A percentile compares a stretch with the other conserved stretches of the same genome.
These are phyloP conservation scores for Sclerotiophoma versabilis DNA, from an alignment of 2,329 filamentous ascomycete genomes.

Conservation along the genomic window DNA sequence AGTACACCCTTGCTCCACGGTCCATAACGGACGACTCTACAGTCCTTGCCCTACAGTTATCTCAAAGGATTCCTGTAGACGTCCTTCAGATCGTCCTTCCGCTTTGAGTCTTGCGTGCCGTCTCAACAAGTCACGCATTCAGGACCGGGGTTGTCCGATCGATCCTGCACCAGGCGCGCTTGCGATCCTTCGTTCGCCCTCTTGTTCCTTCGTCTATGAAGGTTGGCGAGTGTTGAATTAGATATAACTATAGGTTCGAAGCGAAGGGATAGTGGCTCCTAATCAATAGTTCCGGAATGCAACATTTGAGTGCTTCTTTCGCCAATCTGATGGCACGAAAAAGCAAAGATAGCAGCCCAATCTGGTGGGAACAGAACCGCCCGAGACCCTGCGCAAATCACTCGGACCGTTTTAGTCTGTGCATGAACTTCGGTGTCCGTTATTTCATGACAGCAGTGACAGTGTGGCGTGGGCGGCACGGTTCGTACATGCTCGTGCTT, in stretches of 20 bases:
- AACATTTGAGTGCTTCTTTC: neutral
- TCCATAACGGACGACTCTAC: neutral
- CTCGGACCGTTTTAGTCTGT: slow-evolving; percentile 1
- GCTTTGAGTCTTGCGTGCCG: neutral
- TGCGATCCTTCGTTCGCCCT: slow-evolving; percentile 6
- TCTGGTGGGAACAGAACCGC: neutral
- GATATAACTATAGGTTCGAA: neutral
- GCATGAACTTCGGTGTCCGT: slow-evolving; percentile 1
- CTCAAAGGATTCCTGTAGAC: neutral
- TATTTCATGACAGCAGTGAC: neutral
- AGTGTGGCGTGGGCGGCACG: slow-evolving; percentile 10
- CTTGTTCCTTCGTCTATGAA: neutral
- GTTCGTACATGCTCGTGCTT: slow-evolving; percentile 9
- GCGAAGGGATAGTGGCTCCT: neutral
- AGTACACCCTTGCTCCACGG: neutral
- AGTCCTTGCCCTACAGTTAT: neutral
- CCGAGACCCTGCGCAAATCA: slow-evolving; percentile 10
- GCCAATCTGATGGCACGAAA: neutral
- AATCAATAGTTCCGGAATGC: neutral
- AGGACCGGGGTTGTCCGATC: slow-evolving; percentile 4
- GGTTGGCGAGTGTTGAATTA: neutral
- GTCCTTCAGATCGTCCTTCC: neutral
- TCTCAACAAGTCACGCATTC: neutral
- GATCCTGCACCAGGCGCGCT: neutral
- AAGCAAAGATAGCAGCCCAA: slow-evolving; percentile 8